Evolutionary conservation across 768 basidiomycete genomes (phyloP).

Genomic region (Mycena sanguinolenta): DNA sequence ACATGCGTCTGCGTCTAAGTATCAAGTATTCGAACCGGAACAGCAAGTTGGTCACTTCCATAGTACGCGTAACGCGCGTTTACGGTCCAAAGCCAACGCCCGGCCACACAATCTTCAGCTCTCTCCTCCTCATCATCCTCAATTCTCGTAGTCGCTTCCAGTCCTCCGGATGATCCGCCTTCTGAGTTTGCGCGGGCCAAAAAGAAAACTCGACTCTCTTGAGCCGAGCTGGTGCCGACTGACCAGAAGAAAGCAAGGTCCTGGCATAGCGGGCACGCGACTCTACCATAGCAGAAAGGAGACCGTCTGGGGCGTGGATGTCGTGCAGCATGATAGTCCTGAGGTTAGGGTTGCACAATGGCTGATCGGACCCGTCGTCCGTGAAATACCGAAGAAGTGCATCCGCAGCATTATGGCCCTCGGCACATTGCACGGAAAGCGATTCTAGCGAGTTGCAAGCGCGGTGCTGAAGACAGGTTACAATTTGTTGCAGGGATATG

Average conservation of each 20-base stretch:
- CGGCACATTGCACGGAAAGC: not conserved
- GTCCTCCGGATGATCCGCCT: not conserved
- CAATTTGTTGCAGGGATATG: constrained; percentile 12
- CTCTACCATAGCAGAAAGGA: constrained; percentile 13
- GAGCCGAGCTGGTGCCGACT: constrained; percentile 8
- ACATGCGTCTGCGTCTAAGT: too few species aligned
- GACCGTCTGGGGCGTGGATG: constrained; percentile 3
- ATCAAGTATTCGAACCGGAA: too few species aligned
- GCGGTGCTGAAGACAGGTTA: constrained; percentile 16
- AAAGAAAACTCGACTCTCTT: constrained; percentile 13
- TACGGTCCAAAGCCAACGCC: too few species aligned
- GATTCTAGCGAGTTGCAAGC: constrained; percentile 7
- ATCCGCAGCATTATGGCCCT: not conserved
- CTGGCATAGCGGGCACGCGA: constrained; percentile 14
- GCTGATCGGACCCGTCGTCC: not conserved
- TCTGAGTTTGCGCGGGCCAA: not conserved
- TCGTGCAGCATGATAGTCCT: not conserved
- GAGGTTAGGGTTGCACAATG: constrained; percentile 13
- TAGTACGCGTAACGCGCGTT: too few species aligned
- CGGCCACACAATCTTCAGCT: not conserved
- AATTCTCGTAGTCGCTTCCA: not conserved
- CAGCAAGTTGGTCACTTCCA: too few species aligned
- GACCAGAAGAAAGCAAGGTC: not conserved
- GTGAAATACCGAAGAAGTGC: constrained; percentile 19
- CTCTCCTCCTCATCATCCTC: too few species aligned